Conservation (phyloP, 371 early-diverging fungal species). For the Mortierella sp. region DNA sequence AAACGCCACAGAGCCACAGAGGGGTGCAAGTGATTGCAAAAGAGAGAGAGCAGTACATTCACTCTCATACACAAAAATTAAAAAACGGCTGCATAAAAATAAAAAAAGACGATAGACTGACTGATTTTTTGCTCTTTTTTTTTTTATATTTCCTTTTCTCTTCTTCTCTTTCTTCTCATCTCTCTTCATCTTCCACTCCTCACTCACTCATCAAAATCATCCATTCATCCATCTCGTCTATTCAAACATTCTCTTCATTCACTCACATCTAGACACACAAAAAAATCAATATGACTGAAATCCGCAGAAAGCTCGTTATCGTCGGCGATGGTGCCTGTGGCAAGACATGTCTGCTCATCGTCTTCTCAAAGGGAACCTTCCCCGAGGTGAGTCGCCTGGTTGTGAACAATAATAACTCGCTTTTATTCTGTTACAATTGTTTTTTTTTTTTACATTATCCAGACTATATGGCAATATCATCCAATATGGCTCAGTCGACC, state of each 20-base stretch:
- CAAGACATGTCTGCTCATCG: slow-evolving; percentile 97
- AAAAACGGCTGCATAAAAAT: background rate
- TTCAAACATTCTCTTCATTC: background rate
- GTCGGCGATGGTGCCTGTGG: slow-evolving; percentile 99
- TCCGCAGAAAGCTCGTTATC: slow-evolving; percentile 96
- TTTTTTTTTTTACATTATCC: background rate
- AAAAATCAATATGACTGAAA: slow-evolving; percentile 74
- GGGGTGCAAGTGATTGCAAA: background rate
- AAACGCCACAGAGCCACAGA: background rate
- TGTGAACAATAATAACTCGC: no score
- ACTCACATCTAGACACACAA: background rate
- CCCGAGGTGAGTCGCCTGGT: slow-evolving; percentile 82
- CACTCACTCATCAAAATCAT: background rate
- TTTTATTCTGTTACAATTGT: no score
- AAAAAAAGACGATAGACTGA: background rate
- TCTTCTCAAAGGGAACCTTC: slow-evolving; percentile 93
- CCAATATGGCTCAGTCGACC: no score
- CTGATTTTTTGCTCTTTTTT: background rate
- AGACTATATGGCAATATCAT: no score
- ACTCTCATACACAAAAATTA: no score
- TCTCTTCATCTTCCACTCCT: slow-evolving; percentile 5
- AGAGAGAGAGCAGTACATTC: background rate
- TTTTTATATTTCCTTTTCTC: background rate
- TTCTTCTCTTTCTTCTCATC: slow-evolving; percentile 3
- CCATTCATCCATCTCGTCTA: background rate